These are phyloP conservation scores for Pyrenochaeta sp. DNA, from an alignment of 2,329 filamentous ascomycete genomes.

Conservation along the genomic window DNA sequence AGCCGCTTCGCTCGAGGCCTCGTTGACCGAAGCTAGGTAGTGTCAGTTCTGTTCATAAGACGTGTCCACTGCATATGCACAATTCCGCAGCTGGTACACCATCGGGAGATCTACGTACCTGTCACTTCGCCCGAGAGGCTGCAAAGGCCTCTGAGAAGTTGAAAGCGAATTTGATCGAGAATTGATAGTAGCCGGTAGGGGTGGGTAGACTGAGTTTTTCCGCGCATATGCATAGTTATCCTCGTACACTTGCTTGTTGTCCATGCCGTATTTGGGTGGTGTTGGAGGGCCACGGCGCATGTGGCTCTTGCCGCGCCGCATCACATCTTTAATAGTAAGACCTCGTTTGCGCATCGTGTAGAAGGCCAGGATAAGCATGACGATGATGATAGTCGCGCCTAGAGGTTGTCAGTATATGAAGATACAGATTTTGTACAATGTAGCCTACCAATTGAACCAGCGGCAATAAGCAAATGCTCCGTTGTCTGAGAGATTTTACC, in stretches of 20 bases:
- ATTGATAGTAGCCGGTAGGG: constrained; percentile 27
- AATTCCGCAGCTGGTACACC: too few species aligned
- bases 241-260: constrained; percentile 33
- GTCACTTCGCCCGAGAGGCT: constrained; percentile 38
- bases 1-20: constrained; percentile 10
- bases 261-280: constrained; percentile 34
- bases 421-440: background rate
- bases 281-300: constrained; percentile 31
- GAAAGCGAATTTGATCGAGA: constrained; percentile 38
- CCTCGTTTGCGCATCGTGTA: constrained; percentile 50
- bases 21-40: constrained; percentile 32
- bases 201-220: constrained; percentile 35
- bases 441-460: constrained; percentile 51
- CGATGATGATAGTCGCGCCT: constrained; percentile 51
- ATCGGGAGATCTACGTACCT: constrained; percentile 27
- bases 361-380: constrained; percentile 46
- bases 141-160: constrained; percentile 40
- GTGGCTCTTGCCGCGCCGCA: constrained; percentile 35
- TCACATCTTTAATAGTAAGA: constrained; percentile 39
- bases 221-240: constrained; percentile 35
- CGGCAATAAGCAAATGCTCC: constrained; percentile 51
- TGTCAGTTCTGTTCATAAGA: constrained; percentile 5
- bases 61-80: background rate
- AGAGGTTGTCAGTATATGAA: constrained; percentile 16
- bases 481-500: constrained; percentile 45